A percentile compares a stretch with the other conserved stretches of the same genome.
These are phyloP conservation scores for Astragalus glycyphyllos DNA, from an alignment of 306 rosid genomes.

Conservation along the genomic window DNA sequence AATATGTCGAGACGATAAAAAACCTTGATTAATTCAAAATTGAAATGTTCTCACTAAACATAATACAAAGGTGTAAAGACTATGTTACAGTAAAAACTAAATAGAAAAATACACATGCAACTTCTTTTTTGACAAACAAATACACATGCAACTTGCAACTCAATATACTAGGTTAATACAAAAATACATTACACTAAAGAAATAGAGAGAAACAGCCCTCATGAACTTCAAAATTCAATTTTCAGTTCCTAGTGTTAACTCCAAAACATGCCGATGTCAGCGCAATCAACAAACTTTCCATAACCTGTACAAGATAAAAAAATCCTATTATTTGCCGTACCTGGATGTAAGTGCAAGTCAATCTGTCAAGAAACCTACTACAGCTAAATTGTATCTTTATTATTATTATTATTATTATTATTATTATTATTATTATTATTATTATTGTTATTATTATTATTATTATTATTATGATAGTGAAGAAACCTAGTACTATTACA, in stretches of 20 bases:
- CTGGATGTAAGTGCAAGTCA: conserved; percentile 32
- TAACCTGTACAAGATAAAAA: conserved; percentile 28
- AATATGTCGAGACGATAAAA: not conserved
- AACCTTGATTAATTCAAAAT: conserved; percentile 7
- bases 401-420: too few relatives aligned
- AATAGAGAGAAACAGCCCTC: conserved; percentile 5
- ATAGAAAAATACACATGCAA: conserved; percentile 15
- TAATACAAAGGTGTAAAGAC: not conserved
- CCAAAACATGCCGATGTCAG: conserved; percentile 13
- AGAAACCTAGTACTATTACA: conserved; percentile 20
- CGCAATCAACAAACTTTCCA: conserved; percentile 14
- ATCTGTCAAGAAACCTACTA: conserved; percentile 4
- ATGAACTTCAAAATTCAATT: conserved; percentile 31
- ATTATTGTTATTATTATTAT: not conserved
- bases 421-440: not conserved
- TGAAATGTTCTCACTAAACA: conserved; percentile 15
- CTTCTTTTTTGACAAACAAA: not conserved
- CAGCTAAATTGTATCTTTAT: not conserved
- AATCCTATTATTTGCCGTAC: not conserved
- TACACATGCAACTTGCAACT: not conserved
- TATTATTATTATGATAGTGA: not conserved
- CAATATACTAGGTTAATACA: conserved; percentile 30
- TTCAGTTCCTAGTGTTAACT: conserved; percentile 18
- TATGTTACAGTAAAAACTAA: conserved; percentile 29
- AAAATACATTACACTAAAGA: conserved; percentile 13